Evolutionary conservation across 2,329 filamentous ascomycete genomes (phyloP).

Genomic region (Hymenoscyphus repandus): DNA sequence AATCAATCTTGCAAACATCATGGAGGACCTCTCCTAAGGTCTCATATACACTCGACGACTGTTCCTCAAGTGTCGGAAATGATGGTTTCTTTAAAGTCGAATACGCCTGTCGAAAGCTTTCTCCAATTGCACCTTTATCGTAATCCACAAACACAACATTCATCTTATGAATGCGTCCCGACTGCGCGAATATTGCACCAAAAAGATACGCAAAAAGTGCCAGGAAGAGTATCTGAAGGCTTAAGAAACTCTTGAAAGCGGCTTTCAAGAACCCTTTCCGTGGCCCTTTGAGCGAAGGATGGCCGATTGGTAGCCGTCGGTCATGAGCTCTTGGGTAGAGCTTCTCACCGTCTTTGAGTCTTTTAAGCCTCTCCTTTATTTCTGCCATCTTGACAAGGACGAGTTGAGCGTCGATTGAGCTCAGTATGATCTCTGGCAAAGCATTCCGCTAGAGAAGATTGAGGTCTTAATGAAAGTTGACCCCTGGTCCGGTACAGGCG

Average conservation of each 20-base stretch:
- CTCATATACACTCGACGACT: constrained; percentile 24
- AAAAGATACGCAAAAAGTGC: constrained; percentile 31
- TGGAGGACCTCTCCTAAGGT: constrained; percentile 25
- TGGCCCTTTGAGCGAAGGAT: not conserved
- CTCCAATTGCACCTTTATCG: constrained; percentile 44
- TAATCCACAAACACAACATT: constrained; percentile 58
- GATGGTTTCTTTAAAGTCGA: constrained; percentile 25
- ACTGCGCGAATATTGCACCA: constrained; percentile 29
- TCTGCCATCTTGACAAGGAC: not conserved
- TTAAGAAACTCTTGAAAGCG: constrained; percentile 16
- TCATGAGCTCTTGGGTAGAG: constrained; percentile 3
- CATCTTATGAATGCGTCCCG: constrained; percentile 36
- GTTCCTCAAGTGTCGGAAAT: constrained; percentile 33
- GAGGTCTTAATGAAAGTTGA: too few species aligned
- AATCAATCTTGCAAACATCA: constrained; percentile 34
- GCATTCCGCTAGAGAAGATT: too few species aligned
- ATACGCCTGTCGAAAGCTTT: constrained; percentile 32
- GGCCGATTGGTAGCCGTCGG: not conserved
- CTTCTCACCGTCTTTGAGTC: not conserved
- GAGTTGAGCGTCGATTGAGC: not conserved
- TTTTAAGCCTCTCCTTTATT: not conserved
- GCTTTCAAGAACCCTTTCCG: constrained; percentile 16
- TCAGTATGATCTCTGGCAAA: not conserved
- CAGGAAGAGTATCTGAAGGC: constrained; percentile 23
- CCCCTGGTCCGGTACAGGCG: too few species aligned